Conservation (phyloP, 768 basidiomycete species). For the Cyclocybe cylindracea region DNA sequence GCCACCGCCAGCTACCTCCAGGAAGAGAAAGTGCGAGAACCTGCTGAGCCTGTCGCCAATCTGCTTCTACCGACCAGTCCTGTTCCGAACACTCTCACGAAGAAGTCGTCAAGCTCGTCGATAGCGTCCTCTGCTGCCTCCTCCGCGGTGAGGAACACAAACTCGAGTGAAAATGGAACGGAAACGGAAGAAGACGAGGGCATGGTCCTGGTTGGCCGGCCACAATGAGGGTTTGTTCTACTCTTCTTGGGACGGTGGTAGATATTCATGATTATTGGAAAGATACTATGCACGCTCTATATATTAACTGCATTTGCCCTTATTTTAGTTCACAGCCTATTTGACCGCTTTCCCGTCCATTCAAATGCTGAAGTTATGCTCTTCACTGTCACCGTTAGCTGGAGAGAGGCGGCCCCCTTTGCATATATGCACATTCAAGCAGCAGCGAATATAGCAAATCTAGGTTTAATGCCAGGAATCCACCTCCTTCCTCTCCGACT, state of each 20-base stretch:
- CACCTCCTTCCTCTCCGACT: too few species aligned
- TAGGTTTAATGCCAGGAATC: too few species aligned
- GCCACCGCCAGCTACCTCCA: neutral
- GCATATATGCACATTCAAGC: too few species aligned
- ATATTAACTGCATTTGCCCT: too few species aligned
- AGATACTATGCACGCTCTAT: too few species aligned
- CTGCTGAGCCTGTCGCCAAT: conserved; percentile 10
- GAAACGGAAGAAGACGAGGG: conserved; percentile 88
- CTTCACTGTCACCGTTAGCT: too few species aligned
- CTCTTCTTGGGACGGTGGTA: neutral
- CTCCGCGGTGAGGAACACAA: conserved; percentile 33
- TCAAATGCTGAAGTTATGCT: too few species aligned
- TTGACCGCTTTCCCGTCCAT: too few species aligned
- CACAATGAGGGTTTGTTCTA: conserved; percentile 22
- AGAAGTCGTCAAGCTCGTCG: conserved; percentile 33
- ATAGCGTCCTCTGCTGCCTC: conserved; percentile 32
- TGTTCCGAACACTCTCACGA: conserved; percentile 2
- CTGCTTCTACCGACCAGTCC: conserved; percentile 9
- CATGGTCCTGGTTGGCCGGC: conserved; percentile 75
- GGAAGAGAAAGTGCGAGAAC: conserved; percentile 6
- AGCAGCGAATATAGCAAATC: too few species aligned
- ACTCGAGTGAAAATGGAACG: conserved; percentile 61
- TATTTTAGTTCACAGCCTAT: too few species aligned
- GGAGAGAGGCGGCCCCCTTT: too few species aligned
- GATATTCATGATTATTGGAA: too few species aligned